Evolutionary conservation across 164 flowering plant genomes (phyloP), one percentile per base, ranked within the genome.

Genomic region (Protea cynaroides): DNA sequence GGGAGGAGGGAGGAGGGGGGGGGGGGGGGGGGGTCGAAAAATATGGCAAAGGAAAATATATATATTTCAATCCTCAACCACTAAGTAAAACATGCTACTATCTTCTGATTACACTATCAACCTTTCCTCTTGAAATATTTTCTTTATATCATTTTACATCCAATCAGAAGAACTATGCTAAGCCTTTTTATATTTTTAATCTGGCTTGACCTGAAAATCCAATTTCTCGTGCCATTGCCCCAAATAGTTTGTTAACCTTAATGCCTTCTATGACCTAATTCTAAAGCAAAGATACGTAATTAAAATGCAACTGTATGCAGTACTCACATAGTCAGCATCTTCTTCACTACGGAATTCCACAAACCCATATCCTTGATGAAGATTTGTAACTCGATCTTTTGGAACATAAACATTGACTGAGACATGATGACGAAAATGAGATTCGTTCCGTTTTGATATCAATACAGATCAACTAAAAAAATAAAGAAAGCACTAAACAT

Each of bases 361-460:
- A 76, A 95, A 95, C 23, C 99, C 99, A 79, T 92, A 95, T 25
- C 97, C 96, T 79, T 92, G 99, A 75, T 92, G 99, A 43, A 87
- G 87, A 67, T 87, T 89, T 23, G 97, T 94, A 61, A 94, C 99
- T 75, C 99, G 83, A 76, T 95, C 99, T 69, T 95, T 95, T 4
- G 99, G 99, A 19, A 92, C 99, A 77, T 92, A 95, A 9, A 95
- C 99, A 77, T 92, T 95, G 51, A 95, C 99, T 92, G 84, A 40
- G 71, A 79, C 25, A 70, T 23, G 46, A 34, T 43, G 37, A 29
- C 13, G 40, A 19, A n/a, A 24, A 22, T 7, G 37, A 13, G 14
- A 22, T 10, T 10, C 37, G 43, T 29, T 59, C 34, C 53, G 13
- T 46, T 37, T 37, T 37, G 40, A 37, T n/a, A 37, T 37, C 4